A percentile compares a stretch with the other conserved stretches of the same genome.
These are phyloP conservation scores for Phytophthora cryptogea DNA, from an alignment of 352 stramenopile species.

Conservation along the genomic window DNA sequence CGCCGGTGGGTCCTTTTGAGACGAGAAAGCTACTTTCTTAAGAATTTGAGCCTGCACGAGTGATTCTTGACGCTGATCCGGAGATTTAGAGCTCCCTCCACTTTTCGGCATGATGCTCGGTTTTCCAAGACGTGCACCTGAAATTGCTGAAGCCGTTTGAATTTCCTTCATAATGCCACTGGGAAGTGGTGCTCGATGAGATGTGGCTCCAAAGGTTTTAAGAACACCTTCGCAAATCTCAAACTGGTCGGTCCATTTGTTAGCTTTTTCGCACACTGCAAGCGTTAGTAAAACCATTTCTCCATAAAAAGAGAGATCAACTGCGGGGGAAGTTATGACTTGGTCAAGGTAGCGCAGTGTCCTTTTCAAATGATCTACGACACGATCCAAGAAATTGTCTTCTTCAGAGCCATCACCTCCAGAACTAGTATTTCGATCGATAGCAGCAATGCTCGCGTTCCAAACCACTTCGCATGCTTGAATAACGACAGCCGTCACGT, in stretches of 20 bases:
- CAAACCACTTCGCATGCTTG: conserved; percentile 74
- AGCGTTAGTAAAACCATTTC: conserved; percentile 65
- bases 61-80: conserved; percentile 44
- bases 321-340: conserved; percentile 5
- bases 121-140: conserved; percentile 62
- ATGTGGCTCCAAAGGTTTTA: conserved; percentile 19
- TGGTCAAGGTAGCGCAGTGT: conserved; percentile 36
- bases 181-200: conserved; percentile 22
- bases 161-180: conserved; percentile 52
- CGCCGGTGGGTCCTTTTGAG: conserved; percentile 52
- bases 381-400: conserved; percentile 25
- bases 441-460: conserved; percentile 65
- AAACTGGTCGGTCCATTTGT: conserved; percentile 48
- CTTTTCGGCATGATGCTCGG: conserved; percentile 17
- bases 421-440: conserved; percentile 24
- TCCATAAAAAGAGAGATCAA: conserved; percentile 38
- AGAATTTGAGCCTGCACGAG: conserved; percentile 66
- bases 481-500: conserved; percentile 28
- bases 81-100: conserved; percentile 30
- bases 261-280: conserved; percentile 49
- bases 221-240: conserved; percentile 45
- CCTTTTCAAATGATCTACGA: conserved; percentile 28
- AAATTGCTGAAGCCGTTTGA: conserved; percentile 53
- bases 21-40: conserved; percentile 69
- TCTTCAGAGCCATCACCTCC: conserved; percentile 21